Conservation (phyloP, 1,284 basidiomycete species). For the Malassezia furfur region DNA sequence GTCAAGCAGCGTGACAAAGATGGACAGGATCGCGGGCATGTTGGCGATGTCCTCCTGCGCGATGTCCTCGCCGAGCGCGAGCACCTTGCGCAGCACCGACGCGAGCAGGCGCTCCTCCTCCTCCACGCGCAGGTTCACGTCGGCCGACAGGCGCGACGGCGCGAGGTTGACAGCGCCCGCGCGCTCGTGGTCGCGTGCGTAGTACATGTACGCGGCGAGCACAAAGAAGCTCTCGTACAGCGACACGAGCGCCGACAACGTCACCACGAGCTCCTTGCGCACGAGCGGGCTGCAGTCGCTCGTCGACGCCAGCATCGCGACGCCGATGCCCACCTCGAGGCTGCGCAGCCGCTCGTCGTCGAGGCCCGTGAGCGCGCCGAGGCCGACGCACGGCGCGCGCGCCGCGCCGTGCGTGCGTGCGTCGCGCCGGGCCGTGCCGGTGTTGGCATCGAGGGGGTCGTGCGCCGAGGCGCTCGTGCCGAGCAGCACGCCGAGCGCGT, state of each 20-base stretch:
- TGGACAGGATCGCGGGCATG: conserved; percentile 80
- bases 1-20: conserved; percentile 80
- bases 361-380: conserved; percentile 70
- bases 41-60: conserved; percentile 69
- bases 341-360: conserved; percentile 61
- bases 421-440: conserved; percentile 22
- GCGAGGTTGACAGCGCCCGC: background rate
- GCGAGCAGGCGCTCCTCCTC: conserved; percentile 59
- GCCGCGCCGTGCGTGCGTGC: conserved; percentile 16
- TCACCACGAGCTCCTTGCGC: conserved; percentile 80
- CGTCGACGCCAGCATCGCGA: conserved; percentile 60
- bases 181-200: conserved; percentile 59
- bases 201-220: conserved; percentile 88
- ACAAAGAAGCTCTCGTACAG: conserved; percentile 95
- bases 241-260: conserved; percentile 83
- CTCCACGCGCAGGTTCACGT: conserved; percentile 10
- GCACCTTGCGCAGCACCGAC: conserved; percentile 62
- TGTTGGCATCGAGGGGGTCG: conserved; percentile 32
- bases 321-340: conserved; percentile 55
- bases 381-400: conserved; percentile 59
- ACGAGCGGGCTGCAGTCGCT: conserved; percentile 94
- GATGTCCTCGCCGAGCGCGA: conserved; percentile 54
- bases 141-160: background rate
- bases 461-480: conserved; percentile 63
- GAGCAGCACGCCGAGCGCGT: conserved; percentile 84